Evolutionary conservation across 352 stramenopile species (phyloP), one percentile per base, ranked within the genome.

Genomic region (Phytophthora aleatoria): DNA sequence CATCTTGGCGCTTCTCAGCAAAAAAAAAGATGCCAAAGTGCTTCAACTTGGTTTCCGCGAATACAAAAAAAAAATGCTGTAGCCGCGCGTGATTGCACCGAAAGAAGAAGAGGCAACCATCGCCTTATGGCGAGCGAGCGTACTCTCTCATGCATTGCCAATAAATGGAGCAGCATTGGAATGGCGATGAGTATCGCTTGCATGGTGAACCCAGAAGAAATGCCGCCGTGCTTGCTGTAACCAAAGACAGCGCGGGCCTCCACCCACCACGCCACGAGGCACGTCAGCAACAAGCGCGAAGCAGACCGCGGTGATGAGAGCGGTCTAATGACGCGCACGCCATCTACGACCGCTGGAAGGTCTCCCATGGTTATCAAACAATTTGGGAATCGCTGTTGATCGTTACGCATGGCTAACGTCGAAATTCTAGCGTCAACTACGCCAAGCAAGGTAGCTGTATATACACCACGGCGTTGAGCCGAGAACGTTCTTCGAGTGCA

Each of bases 351-450:
- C n/a, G 15, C 33, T 51, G 41, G 59, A 58, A 68, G 12, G 45
- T 56, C 41, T 50, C 33, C 41, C 52, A 69, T 65, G 65, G 27
- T 66, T 65, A 69, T 61, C 60, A 69, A 69, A 69, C 53, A 66
- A 52, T 59, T 71, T 31, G 35, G 20, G 62, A 50, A 51, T 56
- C 38, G 33, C 38, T 67, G 8, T 54, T 53, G 26, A 13, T 54
- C 39, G 38, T 64, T 68, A 64, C 31, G 51, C 36, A 67, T 47
- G 49, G 49, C 48, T 66, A 57, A 33, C 26, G 26, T 47, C 48
- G 26, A 26, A 16, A 27, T 43, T 30, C 35, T 16, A 50, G 39
- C 20, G 10, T 48, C 28, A 43, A 24, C 35, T 59, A 38, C 42
- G n/a, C 20, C 43, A 57, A 53, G 24, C 7, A 47, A 16, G 38